Evolutionary conservation across 345 rosid species (phyloP), one percentile per base, ranked within the genome.

Genomic region (Eucalyptus polyanthemos): DNA sequence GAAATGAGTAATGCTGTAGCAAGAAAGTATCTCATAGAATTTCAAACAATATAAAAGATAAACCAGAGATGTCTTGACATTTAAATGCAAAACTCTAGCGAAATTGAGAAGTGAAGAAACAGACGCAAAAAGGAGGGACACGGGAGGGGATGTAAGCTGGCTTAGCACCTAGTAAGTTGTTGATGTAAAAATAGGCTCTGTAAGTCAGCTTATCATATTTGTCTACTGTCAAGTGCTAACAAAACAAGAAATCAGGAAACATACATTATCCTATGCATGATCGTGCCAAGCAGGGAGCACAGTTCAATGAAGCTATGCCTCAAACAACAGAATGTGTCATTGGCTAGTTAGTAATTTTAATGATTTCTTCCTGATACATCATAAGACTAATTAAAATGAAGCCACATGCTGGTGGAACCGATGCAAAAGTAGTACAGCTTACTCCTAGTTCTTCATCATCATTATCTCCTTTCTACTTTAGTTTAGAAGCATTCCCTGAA

Each of bases 391-490:
- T 58, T 25, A 58, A 58, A 58, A 58, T 58, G n/a, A 58, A 58
- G 27, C n/a, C 60, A 60, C 10, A 51, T 42, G 58, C 29, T 40
- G 80, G 87, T 8, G 7, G 54, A 45, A 45, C 54, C 6, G 10
- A 86, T 86, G 45, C 11, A 22, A 88, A 87, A 37, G 56, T 11
- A 58, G 65, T 45, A 54, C 60, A 49, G 90, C 93, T 88, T 93
- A 95, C 95, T 91, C 94, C 94, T 58, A 69, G 88, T 89, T 96
- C 97, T 93, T 95, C 97, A 89, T 94, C 98, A 89, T 91, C 92
- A 85, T 86, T 91, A 81, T 88, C 94, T 91, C 93, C 93, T 87
- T 87, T 92, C 88, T 91, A 88, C 88, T 88, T 91, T 88, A 89
- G 85, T 92, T 92, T 87, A 50, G 81, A 65, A 62, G 81, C 62